Base-by-base conservation (phyloP, 208 protist species). In the Acanthamoeba royreba region DNA sequence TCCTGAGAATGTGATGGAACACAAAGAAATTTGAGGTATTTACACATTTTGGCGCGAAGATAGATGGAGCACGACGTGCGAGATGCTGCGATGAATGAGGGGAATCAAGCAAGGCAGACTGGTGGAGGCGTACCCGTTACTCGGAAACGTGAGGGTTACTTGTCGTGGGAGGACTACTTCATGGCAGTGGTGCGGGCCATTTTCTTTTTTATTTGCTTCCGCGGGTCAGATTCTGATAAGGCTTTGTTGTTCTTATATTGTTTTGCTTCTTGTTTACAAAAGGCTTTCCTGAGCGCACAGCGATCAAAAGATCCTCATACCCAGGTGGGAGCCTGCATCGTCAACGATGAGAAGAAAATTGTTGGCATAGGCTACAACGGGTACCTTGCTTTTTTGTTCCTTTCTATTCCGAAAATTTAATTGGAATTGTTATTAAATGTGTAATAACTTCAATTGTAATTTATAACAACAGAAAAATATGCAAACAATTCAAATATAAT, bases 361-460 rank as follows among this genome's bases (percentile, higher is more conserved):
- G 93, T 98, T 15, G 96, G 96, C 1, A 97, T 98, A 46, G 97
- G 97, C 40, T 98, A 98, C 94, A 98, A 98, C 93, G 97, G 97
- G 22, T 93, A 69, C 15, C 43, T 92, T 5, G 66, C 22, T 40
- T 17, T 4, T 52, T 92, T 74, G 31, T 43, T 45, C 5, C 31
- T n/a, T n/a, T n/a, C n/a, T n/a, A 45, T 61, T 85, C 31, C 38
- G n/a, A 45, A 1, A 85, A 85, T 85, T 25, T 8, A 85, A 46
- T 85, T 85, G 28, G n/a, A n/a, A n/a, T n/a, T n/a, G n/a, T n/a
- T n/a, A n/a, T n/a, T n/a, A n/a, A n/a, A n/a, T n/a, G 52, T 25
- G 52, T 61, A n/a, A n/a, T 58, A 15, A 15, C 52, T 22, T 58
- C 17, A 22, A 22, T 15, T 58, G 22, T 58, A 15, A 58, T 15